Conservation (phyloP, 441 rosid genomes). For the Syzygium malaccense region DNA sequence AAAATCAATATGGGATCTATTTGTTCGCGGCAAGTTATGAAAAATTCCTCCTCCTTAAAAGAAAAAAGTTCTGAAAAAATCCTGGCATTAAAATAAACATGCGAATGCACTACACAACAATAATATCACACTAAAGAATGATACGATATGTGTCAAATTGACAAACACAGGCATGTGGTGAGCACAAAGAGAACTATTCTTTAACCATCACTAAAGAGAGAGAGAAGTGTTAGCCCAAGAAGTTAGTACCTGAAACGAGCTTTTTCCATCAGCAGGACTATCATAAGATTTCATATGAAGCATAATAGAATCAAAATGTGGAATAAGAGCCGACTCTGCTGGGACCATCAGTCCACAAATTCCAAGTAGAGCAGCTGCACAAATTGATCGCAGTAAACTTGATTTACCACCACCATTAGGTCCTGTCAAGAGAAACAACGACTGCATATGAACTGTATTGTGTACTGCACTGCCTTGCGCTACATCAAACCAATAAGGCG, state of each 20-base stretch:
- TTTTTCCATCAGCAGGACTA: slow-evolving; percentile 96
- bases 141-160: background rate
- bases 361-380: slow-evolving; percentile 92
- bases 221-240: background rate
- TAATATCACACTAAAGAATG: background rate
- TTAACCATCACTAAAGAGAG: background rate
- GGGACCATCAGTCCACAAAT: slow-evolving; percentile 96
- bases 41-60: background rate
- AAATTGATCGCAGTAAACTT: slow-evolving; percentile 88
- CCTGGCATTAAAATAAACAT: background rate
- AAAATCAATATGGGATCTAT: background rate
- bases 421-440: slow-evolving; percentile 84
- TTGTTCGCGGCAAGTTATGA: background rate
- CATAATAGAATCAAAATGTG: slow-evolving; percentile 87
- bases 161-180: background rate
- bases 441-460: slow-evolving; percentile 80
- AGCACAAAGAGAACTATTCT: background rate
- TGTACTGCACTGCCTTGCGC: slow-evolving; percentile 85
- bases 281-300: slow-evolving; percentile 99
- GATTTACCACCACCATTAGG: slow-evolving; percentile 99
- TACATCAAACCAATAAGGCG: slow-evolving; percentile 92
- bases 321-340: slow-evolving; percentile 83
- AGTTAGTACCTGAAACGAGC: slow-evolving; percentile 82
- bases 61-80: background rate
- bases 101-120: background rate